Evolutionary conservation across 177 flowering plant species (phyloP), one percentile per base, ranked within the genome.

Genomic region (Vitis hybrid): DNA sequence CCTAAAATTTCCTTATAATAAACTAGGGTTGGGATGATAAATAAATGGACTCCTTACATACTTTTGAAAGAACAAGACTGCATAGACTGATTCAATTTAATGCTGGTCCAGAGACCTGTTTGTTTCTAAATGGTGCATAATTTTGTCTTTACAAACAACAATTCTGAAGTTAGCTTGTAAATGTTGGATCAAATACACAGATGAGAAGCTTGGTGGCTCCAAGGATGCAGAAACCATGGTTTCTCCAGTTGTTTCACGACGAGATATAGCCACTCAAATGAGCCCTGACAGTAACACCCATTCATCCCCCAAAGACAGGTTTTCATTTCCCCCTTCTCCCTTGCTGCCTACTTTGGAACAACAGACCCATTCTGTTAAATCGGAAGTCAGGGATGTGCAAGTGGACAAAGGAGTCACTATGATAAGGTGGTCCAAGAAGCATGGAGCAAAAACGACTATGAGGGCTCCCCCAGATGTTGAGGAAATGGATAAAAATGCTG

Each of bases 261-360:
- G 97, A 68, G 97, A 95, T 72, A 82, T 90, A 89, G 98, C 93
- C 18, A 95, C 98, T 2, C 98, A 95, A 74, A 95, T 95, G 97
- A 95, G 97, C 73, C 93, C 94, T 12, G 90, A 78, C 34, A 66
- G 82, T 10, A 85, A 90, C 80, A 67, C 69, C 20, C 65, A 62
- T 14, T 83, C 87, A 31, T 89, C 97, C 58, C 86, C 90, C 31
- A 78, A 80, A 71, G 77, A 72, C 63, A 76, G 74, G 70, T 67
- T 78, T 61, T 80, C 84, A 2, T 77, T 76, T 61, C 59, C 79
- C 0, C 68, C 83, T 51, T 73, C 85, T 58, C 77, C 85, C 5
- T 67, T 77, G 1, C 75, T 77, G 19, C 85, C 91, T 15, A 65
- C 76, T 26, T 70, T 67, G 19, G 89, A 82, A 68, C 66, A 71